Evolutionary conservation across 352 stramenopile genomes (phyloP), one percentile per base, ranked within the genome.

Genomic region (Pythium graminicola): DNA sequence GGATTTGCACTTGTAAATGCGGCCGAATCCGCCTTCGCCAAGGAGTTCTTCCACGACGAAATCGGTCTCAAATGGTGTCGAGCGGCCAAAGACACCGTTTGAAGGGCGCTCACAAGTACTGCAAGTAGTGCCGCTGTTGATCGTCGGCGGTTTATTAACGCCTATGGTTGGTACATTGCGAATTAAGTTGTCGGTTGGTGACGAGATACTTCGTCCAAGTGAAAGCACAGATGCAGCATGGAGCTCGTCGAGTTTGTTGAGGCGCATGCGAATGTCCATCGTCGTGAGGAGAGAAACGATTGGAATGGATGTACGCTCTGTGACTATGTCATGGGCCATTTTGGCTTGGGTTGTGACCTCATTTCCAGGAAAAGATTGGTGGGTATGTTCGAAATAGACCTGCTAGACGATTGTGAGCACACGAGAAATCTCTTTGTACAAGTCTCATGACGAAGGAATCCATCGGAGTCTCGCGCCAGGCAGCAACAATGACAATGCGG

Each of bases 11-110:
- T 88, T 89, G 67, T 69, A 89, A 28, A 91, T 77, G 44, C 85
- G 84, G 2, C 81, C 81, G 32, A 89, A 91, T 7, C 81, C 81
- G 19, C 81, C 81, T 63, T 89, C 64, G 14, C 67, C 81, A 11
- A 89, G 67, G 20, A 91, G 43, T 45, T 88, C 58, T n/a, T 78
- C 73, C 7, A 85, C 74, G 20, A 50, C 57, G 32, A 91, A 91
- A 42, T 89, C 78, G 1, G 77, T 91, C 29, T 91, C 77, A 50
- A 91, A 91, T n/a, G 76, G 73, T 20, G 86, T 85, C 11, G 73
- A 70, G 1, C 77, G 73, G 4, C 74, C 77, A 43, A 88, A 91
- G 8, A 86, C 46, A 4, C 67, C 70, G 44, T 55, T 65, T 5
- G 32, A 10, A 33, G 54, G n/a, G 55, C 41, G 28, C 27, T 56